Conservation (phyloP, 108 stramenopile genomes). For the Bacterosira constricta region DNA sequence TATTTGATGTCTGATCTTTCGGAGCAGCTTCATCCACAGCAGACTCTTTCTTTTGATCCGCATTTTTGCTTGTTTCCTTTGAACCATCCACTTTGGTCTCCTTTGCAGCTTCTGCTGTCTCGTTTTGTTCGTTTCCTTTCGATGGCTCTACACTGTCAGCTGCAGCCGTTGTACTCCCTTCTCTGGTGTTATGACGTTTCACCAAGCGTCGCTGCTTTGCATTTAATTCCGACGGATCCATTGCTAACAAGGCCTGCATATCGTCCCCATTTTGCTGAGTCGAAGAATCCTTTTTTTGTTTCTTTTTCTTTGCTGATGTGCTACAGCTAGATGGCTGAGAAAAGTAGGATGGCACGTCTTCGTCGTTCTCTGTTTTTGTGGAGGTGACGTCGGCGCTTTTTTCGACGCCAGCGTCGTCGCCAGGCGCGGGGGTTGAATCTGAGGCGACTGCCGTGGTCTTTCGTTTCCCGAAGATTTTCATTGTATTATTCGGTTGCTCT, state of each 20-base stretch:
- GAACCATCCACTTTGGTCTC: too few relatives aligned
- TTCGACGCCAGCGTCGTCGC: background rate
- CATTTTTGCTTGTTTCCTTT: too few relatives aligned
- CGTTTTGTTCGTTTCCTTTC: background rate
- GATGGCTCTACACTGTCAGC: constrained; percentile 6
- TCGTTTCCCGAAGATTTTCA: constrained; percentile 78
- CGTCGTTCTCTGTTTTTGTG: background rate
- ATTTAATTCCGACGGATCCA: constrained; percentile 71
- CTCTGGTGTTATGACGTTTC: constrained; percentile 65
- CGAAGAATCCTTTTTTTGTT: background rate
- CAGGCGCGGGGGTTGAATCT: background rate
- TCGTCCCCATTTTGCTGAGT: constrained; percentile 61
- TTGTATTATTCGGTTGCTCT: constrained; percentile 9
- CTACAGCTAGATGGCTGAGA: background rate
- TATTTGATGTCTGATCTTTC: background rate
- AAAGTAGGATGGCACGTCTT: constrained; percentile 34
- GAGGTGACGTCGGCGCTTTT: background rate
- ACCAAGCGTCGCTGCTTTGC: constrained; percentile 81
- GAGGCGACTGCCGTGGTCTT: constrained; percentile 31
- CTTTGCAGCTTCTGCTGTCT: constrained; percentile 2
- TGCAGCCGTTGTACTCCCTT: constrained; percentile 17
- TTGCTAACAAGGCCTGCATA: constrained; percentile 57
- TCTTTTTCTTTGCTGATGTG: constrained; percentile 10
- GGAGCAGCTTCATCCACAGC: too few relatives aligned
- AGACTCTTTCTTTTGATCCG: too few relatives aligned